Base-by-base conservation (phyloP, 2,329 filamentous ascomycete genomes). In the Penicillium janthinellum region DNA sequence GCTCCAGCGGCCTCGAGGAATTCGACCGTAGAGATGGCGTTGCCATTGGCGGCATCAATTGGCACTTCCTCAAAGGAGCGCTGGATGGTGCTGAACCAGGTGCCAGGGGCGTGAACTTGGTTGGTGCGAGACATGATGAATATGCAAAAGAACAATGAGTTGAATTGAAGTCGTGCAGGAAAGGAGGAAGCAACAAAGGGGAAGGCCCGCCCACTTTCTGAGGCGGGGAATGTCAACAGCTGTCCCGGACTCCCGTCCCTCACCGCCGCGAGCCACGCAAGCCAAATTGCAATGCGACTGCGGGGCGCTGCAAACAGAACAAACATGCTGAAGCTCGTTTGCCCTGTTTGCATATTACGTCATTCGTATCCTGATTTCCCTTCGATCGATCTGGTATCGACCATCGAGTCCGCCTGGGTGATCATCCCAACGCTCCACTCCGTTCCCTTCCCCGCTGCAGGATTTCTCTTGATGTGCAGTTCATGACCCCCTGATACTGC, bases 1-100 rank as follows among this genome's bases (percentile, higher is more conserved):
- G 90, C 88, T 84, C 97, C 92, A 55, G 92, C 86, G 59, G 95
- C 95, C 67, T 96, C 90, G 65, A 98, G 89, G 79, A 98, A 99
- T 76, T 96, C 87, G 59, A 85, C 86, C 49, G 95, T 98, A 56
- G 86, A 80, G 71, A 98, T 88, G 62, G 88, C 90, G 81, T 92
- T 89, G 78, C 87, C 88, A 68, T 90, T 89, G 67, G 84, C 83
- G 63, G 84, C 82, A 70, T 92, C 86, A 70, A 96, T 78, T 14
- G 90, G 88, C 56, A 98, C 94, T 69, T 94, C 86, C 65, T 84
- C 83, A 81, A 96, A 99, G 70, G 90, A 94, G 75, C 84, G 85
- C 82, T 90, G 90, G 78, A 96, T 84, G 69, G 88, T 90, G 75
- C 96, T 88, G 79, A 98, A 89, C 82, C 93, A 92, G 71, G 92